Evolutionary conservation across 495 filamentous ascomycete species (phyloP).

Genomic region (Corynascus novoguineensis): DNA sequence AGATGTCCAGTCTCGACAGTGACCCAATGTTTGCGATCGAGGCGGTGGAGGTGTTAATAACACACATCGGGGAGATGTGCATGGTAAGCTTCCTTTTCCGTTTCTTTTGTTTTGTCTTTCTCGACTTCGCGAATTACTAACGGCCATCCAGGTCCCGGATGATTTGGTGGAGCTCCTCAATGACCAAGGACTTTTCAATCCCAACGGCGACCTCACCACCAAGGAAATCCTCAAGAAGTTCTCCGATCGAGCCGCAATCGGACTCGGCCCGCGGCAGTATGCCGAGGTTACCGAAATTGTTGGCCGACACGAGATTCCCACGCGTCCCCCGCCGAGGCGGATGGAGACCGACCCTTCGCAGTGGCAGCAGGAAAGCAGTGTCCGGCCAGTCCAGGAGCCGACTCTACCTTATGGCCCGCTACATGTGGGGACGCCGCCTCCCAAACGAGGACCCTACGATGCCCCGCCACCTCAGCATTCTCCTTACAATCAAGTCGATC

Average conservation of each 20-base stretch:
- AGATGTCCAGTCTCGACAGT: constrained; percentile 61
- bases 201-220: constrained; percentile 79
- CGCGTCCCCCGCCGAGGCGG: constrained; percentile 45
- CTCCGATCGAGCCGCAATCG: constrained; percentile 63
- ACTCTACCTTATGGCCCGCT: constrained; percentile 25
- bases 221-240: constrained; percentile 94
- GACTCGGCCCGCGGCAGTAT: constrained; percentile 49
- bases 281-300: constrained; percentile 53
- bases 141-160: constrained; percentile 68
- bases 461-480: constrained; percentile 19
- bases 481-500: constrained; percentile 27
- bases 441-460: constrained; percentile 36
- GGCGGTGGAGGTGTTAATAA: constrained; percentile 81
- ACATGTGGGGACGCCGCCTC: constrained; percentile 39
- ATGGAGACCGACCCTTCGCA: constrained; percentile 74
- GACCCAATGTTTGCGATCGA: constrained; percentile 88
- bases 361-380: constrained; percentile 77
- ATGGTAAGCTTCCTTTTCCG: constrained; percentile 56
- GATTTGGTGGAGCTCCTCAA: constrained; percentile 80
- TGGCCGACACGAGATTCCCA: constrained; percentile 43
- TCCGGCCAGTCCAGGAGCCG: constrained; percentile 67
- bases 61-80: constrained; percentile 92
- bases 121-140: constrained; percentile 20
- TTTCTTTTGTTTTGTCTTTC: constrained; percentile 1
- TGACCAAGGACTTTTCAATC: constrained; percentile 75